A percentile compares a stretch with the other conserved stretches of the same genome.
Evolutionary conservation across 108 stramenopile genomes (phyloP).

Genomic region (Thalassiosira profunda): DNA sequence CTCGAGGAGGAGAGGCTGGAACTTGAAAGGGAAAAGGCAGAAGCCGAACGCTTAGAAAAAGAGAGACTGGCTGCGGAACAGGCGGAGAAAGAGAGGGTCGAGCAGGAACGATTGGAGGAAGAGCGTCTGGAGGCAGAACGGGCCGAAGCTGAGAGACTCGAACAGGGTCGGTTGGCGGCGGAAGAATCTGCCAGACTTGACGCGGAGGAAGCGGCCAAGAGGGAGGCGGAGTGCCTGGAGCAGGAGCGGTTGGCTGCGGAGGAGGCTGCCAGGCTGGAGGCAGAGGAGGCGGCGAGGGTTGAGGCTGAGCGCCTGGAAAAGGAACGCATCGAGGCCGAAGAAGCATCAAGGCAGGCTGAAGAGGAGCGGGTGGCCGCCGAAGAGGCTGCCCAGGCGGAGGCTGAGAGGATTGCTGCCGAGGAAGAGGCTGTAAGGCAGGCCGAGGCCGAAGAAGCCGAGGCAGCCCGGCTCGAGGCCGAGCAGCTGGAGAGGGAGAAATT

Average conservation of each 20-base stretch:
- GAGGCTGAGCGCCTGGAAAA: constrained; percentile 11
- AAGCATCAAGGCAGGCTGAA: not conserved
- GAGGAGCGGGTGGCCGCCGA: constrained; percentile 16
- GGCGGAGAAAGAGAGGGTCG: not conserved
- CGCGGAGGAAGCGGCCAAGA: constrained; percentile 3
- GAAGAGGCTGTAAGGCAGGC: not conserved
- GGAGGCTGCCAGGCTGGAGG: not conserved
- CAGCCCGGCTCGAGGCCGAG: constrained; percentile 4
- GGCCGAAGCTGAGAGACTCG: constrained; percentile 7
- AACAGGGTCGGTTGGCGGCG: constrained; percentile 3
- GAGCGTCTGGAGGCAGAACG: constrained; percentile 12
- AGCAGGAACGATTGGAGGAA: constrained; percentile 9
- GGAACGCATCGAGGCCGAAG: constrained; percentile 6
- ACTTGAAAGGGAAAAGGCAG: constrained; percentile 4
- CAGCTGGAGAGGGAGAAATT: not conserved
- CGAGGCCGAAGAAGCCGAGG: constrained; percentile 8
- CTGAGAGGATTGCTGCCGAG: not conserved
- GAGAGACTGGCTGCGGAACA: constrained; percentile 2
- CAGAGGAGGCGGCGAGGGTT: not conserved
- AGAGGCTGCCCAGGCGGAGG: constrained; percentile 6
- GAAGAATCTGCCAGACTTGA: not conserved
- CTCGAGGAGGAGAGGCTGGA: constrained; percentile 1
- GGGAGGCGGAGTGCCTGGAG: constrained; percentile 10
- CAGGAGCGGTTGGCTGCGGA: constrained; percentile 6
- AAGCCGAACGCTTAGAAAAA: not conserved